Evolutionary conservation across 192 early-diverging fungal species (phyloP), one percentile per base, ranked within the genome.

Genomic region (Coemansia sp.): DNA sequence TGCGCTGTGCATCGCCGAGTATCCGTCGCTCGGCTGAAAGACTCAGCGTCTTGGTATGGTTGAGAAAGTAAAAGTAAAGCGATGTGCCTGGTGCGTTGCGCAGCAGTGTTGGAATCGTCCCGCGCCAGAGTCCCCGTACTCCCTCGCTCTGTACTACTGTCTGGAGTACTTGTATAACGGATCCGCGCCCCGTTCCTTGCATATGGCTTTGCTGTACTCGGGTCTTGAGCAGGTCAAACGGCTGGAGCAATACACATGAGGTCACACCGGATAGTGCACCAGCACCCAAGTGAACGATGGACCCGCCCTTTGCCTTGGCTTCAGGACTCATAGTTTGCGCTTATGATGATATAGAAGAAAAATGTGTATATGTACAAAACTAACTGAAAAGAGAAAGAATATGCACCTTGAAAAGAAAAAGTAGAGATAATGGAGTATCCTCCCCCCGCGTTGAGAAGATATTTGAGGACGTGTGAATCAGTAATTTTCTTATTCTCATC

Each of bases 151-250:
- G 72, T 18, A 96, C 74, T 24, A 95, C 89, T 9, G 88, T 76
- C 52, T 72, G 80, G 27, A 91, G 55, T 18, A 20, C 33, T 18
- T 62, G 55, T 8, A 34, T 1, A 3, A 47, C 58, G 11, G 68
- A 18, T 27, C 61, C 43, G 29, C 55, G 55, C 29, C 55, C 55
- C 3, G 55, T 7, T 58, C 29, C 20, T 12, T 57, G 69, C 39
- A 63, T 69, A 33, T 74, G 75, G 24, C 62, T 74, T 68, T 92
- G 91, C 64, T 94, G 92, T 20, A 94, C 69, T 0, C 93, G 88
- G 0, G 93, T 94, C 68, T 94, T 94, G 65, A 94, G 72, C 43
- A 98, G 81, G 75, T 98, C 96, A 27, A 98, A 88, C 0, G 96
- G 96, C 75, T 98, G 96, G 36, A 98, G 85, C 40, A 90, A 64